Evolutionary conservation across 805 yeast genomes (phyloP), one percentile per base, ranked within the genome.

Genomic region (Komagataella pastoris): DNA sequence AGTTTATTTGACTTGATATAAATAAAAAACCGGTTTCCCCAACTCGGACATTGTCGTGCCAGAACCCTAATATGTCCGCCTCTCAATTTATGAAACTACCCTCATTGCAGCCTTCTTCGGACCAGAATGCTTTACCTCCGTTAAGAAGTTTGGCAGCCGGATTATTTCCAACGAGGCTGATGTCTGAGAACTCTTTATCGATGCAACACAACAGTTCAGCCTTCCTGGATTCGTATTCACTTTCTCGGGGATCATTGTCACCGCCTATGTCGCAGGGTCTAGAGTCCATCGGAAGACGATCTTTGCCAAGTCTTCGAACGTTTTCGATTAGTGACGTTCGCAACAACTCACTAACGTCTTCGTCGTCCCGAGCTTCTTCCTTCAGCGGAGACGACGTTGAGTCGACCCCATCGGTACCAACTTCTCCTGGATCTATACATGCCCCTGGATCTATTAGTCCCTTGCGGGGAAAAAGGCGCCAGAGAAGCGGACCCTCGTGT

Each of bases 401-500:
- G 5, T 30, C 40, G n/a, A 30, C n/a, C 40, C 40, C 40, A 19
- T 17, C 49, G 12, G 43, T 45, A 18, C 17, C 46, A 6, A 18
- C 48, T 19, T 49, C 50, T 17, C 21, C 56, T 17, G 43, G 46
- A 4, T 44, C 43, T 12, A 17, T 51, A 14, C 21, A 49, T 36
- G 47, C n/a, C 24, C 47, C 7, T 45, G 44, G 12, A 23, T 24
- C 49, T 6, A 47, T 49, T 17, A 17, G 30, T n/a, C 14, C 49
- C 17, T 30, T 49, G 12, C 46, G 18, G 44, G 36, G 36, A 47
- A 24, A 24, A 43, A 30, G 75, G 55, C 67, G 88, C 57, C 90
- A 84, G 65, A 67, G 91, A 54, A 69, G 77, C 17, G 89, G 91
- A 0, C 89, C 89, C 2, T 79, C 85, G 46, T 84, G 91, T 64